Evolutionary conservation across 345 rosid genomes (phyloP).

Genomic region (Salix purpurea): DNA sequence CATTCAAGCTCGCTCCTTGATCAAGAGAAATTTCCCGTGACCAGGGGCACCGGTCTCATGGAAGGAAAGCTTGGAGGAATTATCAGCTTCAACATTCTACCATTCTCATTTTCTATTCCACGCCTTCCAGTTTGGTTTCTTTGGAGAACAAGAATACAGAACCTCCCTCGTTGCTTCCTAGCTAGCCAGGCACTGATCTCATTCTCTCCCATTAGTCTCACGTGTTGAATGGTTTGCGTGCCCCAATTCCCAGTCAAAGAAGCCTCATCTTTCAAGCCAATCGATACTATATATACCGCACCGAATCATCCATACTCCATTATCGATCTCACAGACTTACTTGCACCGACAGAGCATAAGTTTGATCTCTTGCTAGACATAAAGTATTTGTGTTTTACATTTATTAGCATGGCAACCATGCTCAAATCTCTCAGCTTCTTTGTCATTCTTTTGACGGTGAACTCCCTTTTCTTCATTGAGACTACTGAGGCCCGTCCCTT

Average conservation of each 20-base stretch:
- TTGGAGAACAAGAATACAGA: background rate
- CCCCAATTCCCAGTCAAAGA: constrained; percentile 16
- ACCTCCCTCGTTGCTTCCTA: constrained; percentile 34
- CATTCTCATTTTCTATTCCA: background rate
- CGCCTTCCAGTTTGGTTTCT: constrained; percentile 17
- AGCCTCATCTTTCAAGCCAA: background rate
- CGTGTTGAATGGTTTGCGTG: background rate
- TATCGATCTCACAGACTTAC: background rate
- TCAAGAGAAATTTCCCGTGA: no score
- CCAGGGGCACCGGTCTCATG: no score
- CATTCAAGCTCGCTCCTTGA: background rate
- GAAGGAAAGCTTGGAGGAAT: no score
- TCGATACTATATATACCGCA: background rate
- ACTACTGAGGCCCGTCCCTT: constrained; percentile 39
- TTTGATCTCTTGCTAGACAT: background rate
- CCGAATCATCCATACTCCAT: background rate
- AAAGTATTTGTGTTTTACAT: background rate
- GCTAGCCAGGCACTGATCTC: background rate
- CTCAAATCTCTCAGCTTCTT: constrained; percentile 20
- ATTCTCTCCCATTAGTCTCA: background rate
- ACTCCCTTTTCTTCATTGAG: constrained; percentile 22
- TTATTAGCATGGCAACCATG: constrained; percentile 19
- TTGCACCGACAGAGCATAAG: background rate
- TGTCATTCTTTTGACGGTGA: constrained; percentile 17
- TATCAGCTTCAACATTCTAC: background rate